phyloP scores from a whole-genome alignment of 306 rosid species.

The Nissolia schottii region DNA sequence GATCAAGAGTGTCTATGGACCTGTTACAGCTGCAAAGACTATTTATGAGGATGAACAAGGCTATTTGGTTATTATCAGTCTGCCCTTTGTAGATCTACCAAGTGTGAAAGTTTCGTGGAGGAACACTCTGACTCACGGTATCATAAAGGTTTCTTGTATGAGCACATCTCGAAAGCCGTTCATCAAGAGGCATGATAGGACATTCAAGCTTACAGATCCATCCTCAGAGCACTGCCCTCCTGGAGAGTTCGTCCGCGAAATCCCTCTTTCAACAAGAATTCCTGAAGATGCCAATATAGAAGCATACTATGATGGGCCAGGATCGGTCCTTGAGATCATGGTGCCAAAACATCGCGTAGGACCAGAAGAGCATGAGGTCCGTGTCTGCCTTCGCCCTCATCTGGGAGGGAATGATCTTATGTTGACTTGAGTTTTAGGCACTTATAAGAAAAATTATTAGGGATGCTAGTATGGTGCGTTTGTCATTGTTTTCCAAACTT shows the following conservation, averaged over 20 bases:
- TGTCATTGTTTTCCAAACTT: slow-evolving; percentile 32
- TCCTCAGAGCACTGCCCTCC: slow-evolving; percentile 92
- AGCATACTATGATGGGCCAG: slow-evolving; percentile 91
- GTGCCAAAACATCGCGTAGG: slow-evolving; percentile 79
- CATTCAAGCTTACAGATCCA: slow-evolving; percentile 80
- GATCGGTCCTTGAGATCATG: slow-evolving; percentile 86
- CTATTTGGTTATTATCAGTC: slow-evolving; percentile 73
- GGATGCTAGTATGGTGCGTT: slow-evolving; percentile 31
- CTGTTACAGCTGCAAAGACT: slow-evolving; percentile 88
- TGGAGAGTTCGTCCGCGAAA: slow-evolving; percentile 87
- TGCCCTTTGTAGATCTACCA: slow-evolving; percentile 83
- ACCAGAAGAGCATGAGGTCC: slow-evolving; percentile 94
- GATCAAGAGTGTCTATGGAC: slow-evolving; percentile 73
- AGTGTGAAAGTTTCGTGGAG: slow-evolving; percentile 95
- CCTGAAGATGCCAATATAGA: slow-evolving; percentile 92
- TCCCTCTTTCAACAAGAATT: slow-evolving; percentile 73
- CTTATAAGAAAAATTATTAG: slow-evolving; percentile 27
- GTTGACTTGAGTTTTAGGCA: slow-evolving; percentile 54
- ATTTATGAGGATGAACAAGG: slow-evolving; percentile 84
- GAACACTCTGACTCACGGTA: slow-evolving; percentile 73
- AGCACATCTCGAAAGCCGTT: slow-evolving; percentile 75
- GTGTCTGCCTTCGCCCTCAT: slow-evolving; percentile 88
- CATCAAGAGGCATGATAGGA: slow-evolving; percentile 73
- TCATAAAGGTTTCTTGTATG: slow-evolving; percentile 85
- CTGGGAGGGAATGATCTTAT: slow-evolving; percentile 76